These are phyloP conservation scores for Chalaropsis thielavioides DNA, from an alignment of 2,329 filamentous ascomycete species.

Conservation along the genomic window DNA sequence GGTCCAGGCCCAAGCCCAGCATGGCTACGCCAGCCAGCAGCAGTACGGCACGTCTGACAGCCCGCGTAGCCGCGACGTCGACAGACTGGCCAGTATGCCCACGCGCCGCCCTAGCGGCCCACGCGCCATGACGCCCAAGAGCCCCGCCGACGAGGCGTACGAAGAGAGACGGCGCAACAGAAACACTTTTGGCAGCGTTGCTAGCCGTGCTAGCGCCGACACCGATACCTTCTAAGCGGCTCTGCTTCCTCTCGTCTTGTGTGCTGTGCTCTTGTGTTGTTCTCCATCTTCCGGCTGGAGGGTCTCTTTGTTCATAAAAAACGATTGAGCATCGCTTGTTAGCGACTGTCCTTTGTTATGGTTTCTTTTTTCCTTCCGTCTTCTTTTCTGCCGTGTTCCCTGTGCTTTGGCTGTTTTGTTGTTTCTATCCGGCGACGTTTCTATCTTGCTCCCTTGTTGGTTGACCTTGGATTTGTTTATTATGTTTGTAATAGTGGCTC, in stretches of 20 bases:
- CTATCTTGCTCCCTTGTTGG: neutral
- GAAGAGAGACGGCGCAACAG: conserved; percentile 41
- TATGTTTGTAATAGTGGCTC: no score
- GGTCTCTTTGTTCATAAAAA: conserved; percentile 6
- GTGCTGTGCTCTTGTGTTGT: neutral
- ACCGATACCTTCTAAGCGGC: conserved; percentile 37
- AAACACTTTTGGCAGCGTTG: conserved; percentile 41
- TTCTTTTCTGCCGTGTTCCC: neutral
- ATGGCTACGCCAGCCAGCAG: conserved; percentile 31
- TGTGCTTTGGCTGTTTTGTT: neutral
- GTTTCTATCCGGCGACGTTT: neutral
- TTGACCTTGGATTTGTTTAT: neutral
- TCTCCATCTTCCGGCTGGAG: neutral
- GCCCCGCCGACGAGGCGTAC: conserved; percentile 30
- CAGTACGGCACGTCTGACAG: conserved; percentile 36
- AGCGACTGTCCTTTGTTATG: conserved; percentile 3
- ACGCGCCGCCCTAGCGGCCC: conserved; percentile 42
- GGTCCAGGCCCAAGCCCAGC: conserved; percentile 30
- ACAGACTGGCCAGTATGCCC: conserved; percentile 37
- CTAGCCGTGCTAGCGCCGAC: conserved; percentile 30
- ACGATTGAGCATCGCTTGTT: neutral
- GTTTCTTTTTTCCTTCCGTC: neutral
- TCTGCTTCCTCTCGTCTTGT: conserved; percentile 1
- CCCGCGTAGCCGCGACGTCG: conserved; percentile 44
- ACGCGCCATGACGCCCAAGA: conserved; percentile 46